phyloP scores from a whole-genome alignment of 2,329 filamentous ascomycete genomes.

The Colletotrichum sojae region DNA sequence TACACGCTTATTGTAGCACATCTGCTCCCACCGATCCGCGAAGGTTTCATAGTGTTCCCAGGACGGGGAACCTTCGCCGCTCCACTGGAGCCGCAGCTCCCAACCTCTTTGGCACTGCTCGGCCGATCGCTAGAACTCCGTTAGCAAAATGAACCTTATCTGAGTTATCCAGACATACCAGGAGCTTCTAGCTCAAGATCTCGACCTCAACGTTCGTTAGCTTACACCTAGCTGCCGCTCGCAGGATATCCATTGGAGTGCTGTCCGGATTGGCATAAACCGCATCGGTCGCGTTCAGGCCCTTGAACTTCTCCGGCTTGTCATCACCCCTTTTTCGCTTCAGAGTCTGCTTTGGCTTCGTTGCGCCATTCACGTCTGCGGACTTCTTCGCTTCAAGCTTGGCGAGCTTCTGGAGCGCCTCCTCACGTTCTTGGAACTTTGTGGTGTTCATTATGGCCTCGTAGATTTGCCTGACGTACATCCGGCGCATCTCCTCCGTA shows the following conservation, averaged over 20 bases:
- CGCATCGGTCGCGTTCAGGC: background rate
- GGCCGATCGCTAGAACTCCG: background rate
- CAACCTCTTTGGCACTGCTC: background rate
- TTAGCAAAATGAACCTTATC: background rate
- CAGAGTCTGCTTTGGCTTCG: background rate
- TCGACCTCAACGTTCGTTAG: background rate
- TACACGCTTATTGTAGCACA: conserved; percentile 11
- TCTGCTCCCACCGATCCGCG: background rate
- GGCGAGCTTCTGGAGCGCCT: background rate
- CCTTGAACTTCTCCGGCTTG: background rate
- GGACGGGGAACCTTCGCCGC: background rate
- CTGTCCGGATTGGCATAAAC: background rate
- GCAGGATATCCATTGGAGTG: background rate
- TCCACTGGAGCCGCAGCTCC: background rate
- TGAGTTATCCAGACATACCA: background rate
- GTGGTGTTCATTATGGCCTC: conserved; percentile 1
- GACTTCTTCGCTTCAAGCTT: background rate
- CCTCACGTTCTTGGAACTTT: background rate
- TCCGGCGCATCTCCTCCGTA: background rate
- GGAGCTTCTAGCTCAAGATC: conserved; percentile 2
- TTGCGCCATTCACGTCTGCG: background rate
- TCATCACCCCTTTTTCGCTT: background rate
- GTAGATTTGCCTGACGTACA: conserved; percentile 4
- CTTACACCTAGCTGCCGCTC: background rate
- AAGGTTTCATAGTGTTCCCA: conserved; percentile 8